Evolutionary conservation across 768 basidiomycete species (phyloP).

Genomic region (Tubosaeta brunneosetosa): DNA sequence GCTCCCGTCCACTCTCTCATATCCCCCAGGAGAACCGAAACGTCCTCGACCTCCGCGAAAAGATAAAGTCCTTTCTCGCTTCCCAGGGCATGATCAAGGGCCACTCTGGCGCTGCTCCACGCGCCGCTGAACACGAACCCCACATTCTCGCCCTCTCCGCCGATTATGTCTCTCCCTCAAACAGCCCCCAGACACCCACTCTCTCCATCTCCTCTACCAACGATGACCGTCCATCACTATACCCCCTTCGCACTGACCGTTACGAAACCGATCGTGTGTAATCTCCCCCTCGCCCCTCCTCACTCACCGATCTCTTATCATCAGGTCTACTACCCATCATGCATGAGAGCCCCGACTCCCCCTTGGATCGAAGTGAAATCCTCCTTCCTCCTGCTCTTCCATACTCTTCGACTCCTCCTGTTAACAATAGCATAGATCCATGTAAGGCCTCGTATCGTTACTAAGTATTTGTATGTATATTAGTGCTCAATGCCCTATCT

Average conservation of each 20-base stretch:
- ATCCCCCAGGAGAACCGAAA: constrained; percentile 58
- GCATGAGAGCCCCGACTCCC: constrained; percentile 32
- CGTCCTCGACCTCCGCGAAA: constrained; percentile 65
- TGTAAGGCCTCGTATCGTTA: constrained; percentile 73
- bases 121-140: constrained; percentile 51
- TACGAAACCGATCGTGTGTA: constrained; percentile 30
- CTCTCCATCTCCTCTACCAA: constrained; percentile 41
- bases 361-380: constrained; percentile 29
- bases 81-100: constrained; percentile 89
- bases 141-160: constrained; percentile 48
- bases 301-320: background rate
- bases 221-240: constrained; percentile 34
- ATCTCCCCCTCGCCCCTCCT: background rate
- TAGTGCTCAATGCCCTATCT: constrained; percentile 60
- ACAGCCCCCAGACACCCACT: constrained; percentile 44
- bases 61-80: constrained; percentile 74
- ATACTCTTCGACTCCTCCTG: constrained; percentile 33
- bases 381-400: constrained; percentile 28
- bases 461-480: constrained; percentile 63
- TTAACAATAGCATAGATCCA: constrained; percentile 56
- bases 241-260: constrained; percentile 28
- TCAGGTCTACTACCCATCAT: constrained; percentile 29
- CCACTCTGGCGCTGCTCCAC: constrained; percentile 67
- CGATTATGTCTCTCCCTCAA: constrained; percentile 38
- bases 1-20: constrained; percentile 5